Conservation (phyloP, 2,329 filamentous ascomycete genomes). For the Alternaria ventricosa region DNA sequence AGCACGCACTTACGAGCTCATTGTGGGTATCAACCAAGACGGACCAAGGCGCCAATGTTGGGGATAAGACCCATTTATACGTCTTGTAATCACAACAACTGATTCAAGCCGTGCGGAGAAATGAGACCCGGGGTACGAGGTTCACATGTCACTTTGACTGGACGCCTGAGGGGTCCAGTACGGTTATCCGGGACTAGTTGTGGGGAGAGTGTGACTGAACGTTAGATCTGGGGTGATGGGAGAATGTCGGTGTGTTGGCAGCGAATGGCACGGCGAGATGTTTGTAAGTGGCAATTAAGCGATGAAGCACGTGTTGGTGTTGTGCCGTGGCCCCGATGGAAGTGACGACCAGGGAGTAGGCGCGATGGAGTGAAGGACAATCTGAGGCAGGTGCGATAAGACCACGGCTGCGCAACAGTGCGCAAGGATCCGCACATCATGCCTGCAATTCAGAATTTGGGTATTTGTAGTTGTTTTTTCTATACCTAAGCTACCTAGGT, state of each 20-base stretch:
- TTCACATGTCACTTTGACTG: neutral
- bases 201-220: neutral
- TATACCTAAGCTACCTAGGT: neutral
- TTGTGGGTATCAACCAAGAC: constrained; percentile 5
- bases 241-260: neutral
- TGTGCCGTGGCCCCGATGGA: neutral
- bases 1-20: neutral
- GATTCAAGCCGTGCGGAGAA: constrained; percentile 2
- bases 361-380: neutral
- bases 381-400: neutral
- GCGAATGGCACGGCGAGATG: neutral
- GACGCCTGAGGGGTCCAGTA: neutral
- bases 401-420: neutral
- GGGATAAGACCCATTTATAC: constrained; percentile 11
- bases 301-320: neutral
- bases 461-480: neutral
- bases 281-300: neutral
- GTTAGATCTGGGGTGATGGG: neutral
- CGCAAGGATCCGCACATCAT: neutral
- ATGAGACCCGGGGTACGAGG: neutral
- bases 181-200: neutral
- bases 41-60: constrained; percentile 13
- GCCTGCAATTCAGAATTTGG: neutral
- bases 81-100: neutral
- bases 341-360: neutral